Base-by-base conservation (phyloP, 305 asterid genomes). In the Fraxinus xanthoxyloides region DNA sequence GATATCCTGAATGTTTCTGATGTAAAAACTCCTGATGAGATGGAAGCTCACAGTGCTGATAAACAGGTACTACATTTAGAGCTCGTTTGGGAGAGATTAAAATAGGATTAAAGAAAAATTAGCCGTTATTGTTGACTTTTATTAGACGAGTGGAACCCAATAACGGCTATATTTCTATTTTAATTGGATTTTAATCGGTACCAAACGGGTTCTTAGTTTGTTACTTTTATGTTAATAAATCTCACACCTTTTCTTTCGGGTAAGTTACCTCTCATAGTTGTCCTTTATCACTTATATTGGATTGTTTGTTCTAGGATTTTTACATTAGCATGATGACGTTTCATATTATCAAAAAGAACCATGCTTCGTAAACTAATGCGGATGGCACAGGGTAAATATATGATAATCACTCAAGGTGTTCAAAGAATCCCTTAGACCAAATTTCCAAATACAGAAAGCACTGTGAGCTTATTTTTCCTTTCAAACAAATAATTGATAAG, bases 51-150 rank as follows among this genome's bases (percentile, higher is more conserved):
- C 67, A 79, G 79, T 77, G 24, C 78, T 36, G 48, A n/a, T 63
- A 80, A 80, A 24, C 85, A 86, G 92, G 96, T 92, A 88, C 61
- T 67, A 59, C 17, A 31, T 82, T 34, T 34, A 34, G 35, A n/a
- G n/a, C n/a, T n/a, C n/a, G n/a, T n/a, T n/a, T n/a, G n/a, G n/a
- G n/a, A n/a, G n/a, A n/a, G n/a, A n/a, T n/a, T n/a, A n/a, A n/a
- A n/a, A n/a, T n/a, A n/a, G n/a, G n/a, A n/a, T n/a, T n/a, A n/a
- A n/a, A n/a, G n/a, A n/a, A n/a, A n/a, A n/a, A n/a, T n/a, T n/a
- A n/a, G n/a, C n/a, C n/a, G n/a, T n/a, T n/a, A n/a, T n/a, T n/a
- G n/a, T n/a, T n/a, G n/a, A n/a, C n/a, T n/a, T n/a, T n/a, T n/a
- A n/a, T n/a, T n/a, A n/a, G n/a, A n/a, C n/a, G n/a, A n/a, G n/a